phyloP scores from a whole-genome alignment of 176 grass and related monocot genomes.

The Aegilops sharonensis region DNA sequence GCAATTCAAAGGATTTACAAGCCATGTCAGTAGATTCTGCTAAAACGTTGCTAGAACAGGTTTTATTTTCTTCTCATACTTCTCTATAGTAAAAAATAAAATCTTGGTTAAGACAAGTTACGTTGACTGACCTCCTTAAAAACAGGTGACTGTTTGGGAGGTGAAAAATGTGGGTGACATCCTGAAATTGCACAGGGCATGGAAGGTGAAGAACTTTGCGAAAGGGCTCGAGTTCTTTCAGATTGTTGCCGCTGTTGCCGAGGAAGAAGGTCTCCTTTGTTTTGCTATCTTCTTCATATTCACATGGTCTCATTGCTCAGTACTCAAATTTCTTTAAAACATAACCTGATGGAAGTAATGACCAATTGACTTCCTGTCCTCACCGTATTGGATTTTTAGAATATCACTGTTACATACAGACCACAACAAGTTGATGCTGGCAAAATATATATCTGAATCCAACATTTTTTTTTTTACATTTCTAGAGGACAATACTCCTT shows the following conservation, averaged over 20 bases:
- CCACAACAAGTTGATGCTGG: not conserved
- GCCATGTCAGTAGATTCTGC: too few species aligned
- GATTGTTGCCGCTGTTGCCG: slow-evolving; percentile 59
- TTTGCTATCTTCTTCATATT: not conserved
- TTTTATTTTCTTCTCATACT: not conserved
- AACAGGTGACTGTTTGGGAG: slow-evolving; percentile 57
- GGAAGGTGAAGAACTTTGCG: slow-evolving; percentile 77
- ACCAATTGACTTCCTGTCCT: too few species aligned
- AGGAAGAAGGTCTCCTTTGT: slow-evolving; percentile 57
- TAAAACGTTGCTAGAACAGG: too few species aligned
- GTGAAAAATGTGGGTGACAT: slow-evolving; percentile 44
- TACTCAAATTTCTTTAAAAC: not conserved
- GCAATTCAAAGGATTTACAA: too few species aligned
- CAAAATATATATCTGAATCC: not conserved
- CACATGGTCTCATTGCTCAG: not conserved
- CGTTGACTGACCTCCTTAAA: not conserved
- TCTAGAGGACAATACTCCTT: too few species aligned
- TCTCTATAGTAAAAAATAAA: not conserved
- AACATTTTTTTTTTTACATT: too few species aligned
- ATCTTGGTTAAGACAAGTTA: not conserved
- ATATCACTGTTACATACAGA: not conserved
- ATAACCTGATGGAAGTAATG: too few species aligned
- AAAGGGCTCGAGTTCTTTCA: slow-evolving; percentile 85
- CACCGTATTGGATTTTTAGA: not conserved
- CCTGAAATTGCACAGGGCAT: slow-evolving; percentile 60